Evolutionary conservation across 2,329 filamentous ascomycete species (phyloP).

Genomic region (Trichophyton verrucosum): DNA sequence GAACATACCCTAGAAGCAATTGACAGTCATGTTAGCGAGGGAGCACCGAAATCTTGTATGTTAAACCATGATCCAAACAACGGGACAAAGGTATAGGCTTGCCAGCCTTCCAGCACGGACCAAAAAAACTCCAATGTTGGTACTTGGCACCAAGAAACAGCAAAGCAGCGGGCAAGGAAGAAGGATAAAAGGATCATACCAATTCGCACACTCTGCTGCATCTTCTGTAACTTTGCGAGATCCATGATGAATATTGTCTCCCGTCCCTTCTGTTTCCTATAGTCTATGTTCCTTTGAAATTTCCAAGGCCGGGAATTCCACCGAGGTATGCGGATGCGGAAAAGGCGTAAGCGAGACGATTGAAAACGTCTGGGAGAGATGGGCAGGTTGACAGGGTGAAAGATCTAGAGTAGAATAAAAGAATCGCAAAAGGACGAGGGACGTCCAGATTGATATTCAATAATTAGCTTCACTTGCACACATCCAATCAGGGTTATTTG

Average conservation of each 20-base stretch:
- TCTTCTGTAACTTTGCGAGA: conserved; percentile 53
- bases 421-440: neutral
- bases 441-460: conserved; percentile 3
- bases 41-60: neutral
- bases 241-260: conserved; percentile 40
- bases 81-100: neutral
- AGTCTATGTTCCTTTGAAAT: neutral
- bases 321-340: neutral
- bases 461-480: conserved; percentile 7
- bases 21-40: neutral
- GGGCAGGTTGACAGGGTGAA: neutral
- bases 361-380: neutral
- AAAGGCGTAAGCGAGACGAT: neutral
- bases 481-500: conserved; percentile 9
- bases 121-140: neutral
- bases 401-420: neutral
- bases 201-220: conserved; percentile 56
- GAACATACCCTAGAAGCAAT: neutral
- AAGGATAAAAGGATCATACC: conserved; percentile 41
- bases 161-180: neutral
- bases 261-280: neutral
- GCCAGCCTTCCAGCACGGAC: neutral
- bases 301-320: neutral
- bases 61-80: neutral
- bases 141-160: neutral